These are phyloP conservation scores for Sclerotiophoma versabilis DNA, from an alignment of 2,329 filamentous ascomycete genomes.

Conservation along the genomic window DNA sequence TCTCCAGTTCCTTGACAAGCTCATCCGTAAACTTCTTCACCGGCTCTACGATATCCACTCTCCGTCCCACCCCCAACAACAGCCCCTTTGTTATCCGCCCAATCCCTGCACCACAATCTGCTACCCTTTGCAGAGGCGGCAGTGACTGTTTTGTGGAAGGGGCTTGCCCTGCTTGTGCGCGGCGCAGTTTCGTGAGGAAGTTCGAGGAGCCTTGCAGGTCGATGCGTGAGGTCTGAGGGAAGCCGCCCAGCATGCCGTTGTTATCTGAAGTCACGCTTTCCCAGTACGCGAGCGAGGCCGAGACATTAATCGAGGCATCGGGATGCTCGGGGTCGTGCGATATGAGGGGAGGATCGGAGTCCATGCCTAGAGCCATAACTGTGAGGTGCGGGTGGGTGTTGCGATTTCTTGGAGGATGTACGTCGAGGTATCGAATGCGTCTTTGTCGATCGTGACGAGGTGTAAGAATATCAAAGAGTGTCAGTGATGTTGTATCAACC, in stretches of 20 bases:
- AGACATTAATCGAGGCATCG: slow-evolving; percentile 56
- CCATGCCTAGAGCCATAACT: slow-evolving; percentile 37
- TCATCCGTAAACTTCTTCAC: slow-evolving; percentile 78
- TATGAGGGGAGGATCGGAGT: slow-evolving; percentile 29
- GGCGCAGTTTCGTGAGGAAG: slow-evolving; percentile 71
- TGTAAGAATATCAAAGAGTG: neutral
- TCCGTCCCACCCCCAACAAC: slow-evolving; percentile 71
- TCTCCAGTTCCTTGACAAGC: slow-evolving; percentile 51
- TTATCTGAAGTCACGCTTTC: slow-evolving; percentile 60
- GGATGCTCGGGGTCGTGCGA: slow-evolving; percentile 31
- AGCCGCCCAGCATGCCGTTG: slow-evolving; percentile 83
- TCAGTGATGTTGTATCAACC: neutral
- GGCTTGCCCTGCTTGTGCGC: slow-evolving; percentile 40
- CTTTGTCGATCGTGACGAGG: neutral
- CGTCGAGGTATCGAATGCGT: neutral
- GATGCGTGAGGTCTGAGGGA: slow-evolving; percentile 69
- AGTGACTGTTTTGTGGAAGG: slow-evolving; percentile 29
- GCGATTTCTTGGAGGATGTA: neutral
- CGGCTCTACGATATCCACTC: slow-evolving; percentile 86
- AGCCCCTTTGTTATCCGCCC: slow-evolving; percentile 82
- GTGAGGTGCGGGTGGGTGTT: neutral
- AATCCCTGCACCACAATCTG: slow-evolving; percentile 74
- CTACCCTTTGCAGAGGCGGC: slow-evolving; percentile 52
- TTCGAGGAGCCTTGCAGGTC: slow-evolving; percentile 74
- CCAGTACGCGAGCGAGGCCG: slow-evolving; percentile 60